phyloP scores from a whole-genome alignment of 2,329 filamentous ascomycete genomes.

The Amesomyces nigricolor region DNA sequence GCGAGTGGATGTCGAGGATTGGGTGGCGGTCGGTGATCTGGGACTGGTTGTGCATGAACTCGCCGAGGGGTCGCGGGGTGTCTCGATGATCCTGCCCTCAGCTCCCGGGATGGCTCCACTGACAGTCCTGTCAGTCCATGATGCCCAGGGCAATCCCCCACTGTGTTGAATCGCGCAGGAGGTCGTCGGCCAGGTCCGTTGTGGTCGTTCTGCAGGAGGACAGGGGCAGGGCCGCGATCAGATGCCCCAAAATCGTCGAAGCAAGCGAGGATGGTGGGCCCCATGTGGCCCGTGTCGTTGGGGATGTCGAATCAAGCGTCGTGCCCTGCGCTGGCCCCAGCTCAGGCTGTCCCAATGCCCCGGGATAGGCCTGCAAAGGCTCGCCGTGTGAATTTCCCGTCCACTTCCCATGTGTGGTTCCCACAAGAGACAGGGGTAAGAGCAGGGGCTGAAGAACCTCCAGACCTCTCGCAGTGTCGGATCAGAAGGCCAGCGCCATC shows the following conservation, averaged over 20 bases:
- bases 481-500: no score
- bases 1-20: neutral
- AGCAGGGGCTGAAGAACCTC: no score
- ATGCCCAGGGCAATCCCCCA: neutral
- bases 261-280: slow-evolving; percentile 20
- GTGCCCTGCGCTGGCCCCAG: slow-evolving; percentile 5
- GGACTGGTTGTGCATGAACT: no score
- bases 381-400: slow-evolving; percentile 10
- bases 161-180: neutral
- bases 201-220: neutral
- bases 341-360: no score
- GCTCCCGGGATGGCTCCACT: neutral
- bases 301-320: slow-evolving; percentile 13
- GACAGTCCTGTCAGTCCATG: neutral
- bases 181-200: neutral
- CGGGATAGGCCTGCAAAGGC: neutral
- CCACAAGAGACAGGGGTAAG: neutral
- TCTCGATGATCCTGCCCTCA: neutral
- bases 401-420: slow-evolving; percentile 13
- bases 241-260: slow-evolving; percentile 17
- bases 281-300: slow-evolving; percentile 1
- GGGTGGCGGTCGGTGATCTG: neutral
- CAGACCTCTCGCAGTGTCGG: no score
- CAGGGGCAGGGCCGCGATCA: slow-evolving; percentile 8
- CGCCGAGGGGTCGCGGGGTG: no score